phyloP scores from a whole-genome alignment of 257 asterid species.

The Solanum chiquidenum region DNA sequence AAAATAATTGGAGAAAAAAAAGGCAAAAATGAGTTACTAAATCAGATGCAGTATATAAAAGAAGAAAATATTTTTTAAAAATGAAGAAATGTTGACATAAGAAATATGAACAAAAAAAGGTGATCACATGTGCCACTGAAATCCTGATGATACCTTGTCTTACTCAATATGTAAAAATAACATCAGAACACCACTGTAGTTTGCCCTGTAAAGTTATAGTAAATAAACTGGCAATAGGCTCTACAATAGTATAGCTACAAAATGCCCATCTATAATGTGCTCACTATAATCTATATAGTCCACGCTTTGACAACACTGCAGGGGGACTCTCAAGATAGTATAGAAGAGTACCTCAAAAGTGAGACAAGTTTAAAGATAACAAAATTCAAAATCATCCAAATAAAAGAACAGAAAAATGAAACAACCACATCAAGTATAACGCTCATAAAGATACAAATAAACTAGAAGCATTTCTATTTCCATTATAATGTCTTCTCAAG shows the following conservation, averaged over 20 bases:
- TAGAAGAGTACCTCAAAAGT: constrained; percentile 15
- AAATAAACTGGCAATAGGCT: constrained; percentile 34
- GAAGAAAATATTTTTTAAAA: background rate
- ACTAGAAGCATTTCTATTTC: constrained; percentile 23
- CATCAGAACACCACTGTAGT: constrained; percentile 58
- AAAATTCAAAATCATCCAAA: constrained; percentile 9
- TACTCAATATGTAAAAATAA: constrained; percentile 54
- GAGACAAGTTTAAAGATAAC: constrained; percentile 14
- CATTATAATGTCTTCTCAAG: constrained; percentile 25
- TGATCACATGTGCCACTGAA: constrained; percentile 25
- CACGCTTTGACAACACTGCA: constrained; percentile 6
- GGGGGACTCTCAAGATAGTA: constrained; percentile 13
- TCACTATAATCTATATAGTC: background rate
- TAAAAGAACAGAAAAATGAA: constrained; percentile 1
- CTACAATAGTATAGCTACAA: constrained; percentile 33
- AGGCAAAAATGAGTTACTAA: constrained; percentile 34
- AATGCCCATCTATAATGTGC: background rate
- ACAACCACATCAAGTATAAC: background rate
- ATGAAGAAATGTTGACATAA: background rate
- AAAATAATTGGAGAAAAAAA: constrained; percentile 24
- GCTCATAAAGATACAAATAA: constrained; percentile 23
- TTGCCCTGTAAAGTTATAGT: constrained; percentile 52
- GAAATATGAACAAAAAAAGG: constrained; percentile 13
- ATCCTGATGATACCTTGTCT: constrained; percentile 59
- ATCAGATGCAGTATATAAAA: background rate